Evolutionary conservation across 2,329 filamentous ascomycete species (phyloP).

Genomic region (Cucurbitaria berberidis): DNA sequence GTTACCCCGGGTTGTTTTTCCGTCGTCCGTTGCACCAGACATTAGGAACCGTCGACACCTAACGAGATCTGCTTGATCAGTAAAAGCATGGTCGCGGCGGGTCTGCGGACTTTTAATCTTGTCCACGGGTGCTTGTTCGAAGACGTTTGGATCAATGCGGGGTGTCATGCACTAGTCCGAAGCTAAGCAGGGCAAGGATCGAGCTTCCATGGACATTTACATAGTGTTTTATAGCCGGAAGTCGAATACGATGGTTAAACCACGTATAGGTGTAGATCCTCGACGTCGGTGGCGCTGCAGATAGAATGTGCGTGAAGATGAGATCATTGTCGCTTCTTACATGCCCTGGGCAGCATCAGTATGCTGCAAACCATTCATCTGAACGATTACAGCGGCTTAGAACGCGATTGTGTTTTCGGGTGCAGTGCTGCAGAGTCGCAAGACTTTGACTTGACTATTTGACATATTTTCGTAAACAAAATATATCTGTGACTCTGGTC

Average conservation of each 20-base stretch:
- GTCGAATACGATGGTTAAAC: background rate
- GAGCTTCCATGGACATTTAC: background rate
- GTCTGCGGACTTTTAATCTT: background rate
- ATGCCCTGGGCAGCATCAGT: no score
- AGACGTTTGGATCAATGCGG: background rate
- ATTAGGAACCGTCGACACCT: background rate
- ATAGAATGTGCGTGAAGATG: background rate
- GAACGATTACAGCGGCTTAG: no score
- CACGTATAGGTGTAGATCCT: background rate
- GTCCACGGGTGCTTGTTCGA: no score
- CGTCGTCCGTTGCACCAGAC: constrained; percentile 1
- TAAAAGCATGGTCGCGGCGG: background rate
- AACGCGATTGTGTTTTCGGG: no score
- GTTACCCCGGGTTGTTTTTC: constrained; percentile 15
- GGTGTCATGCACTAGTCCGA: background rate
- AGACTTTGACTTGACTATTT: no score
- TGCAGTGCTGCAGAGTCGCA: no score
- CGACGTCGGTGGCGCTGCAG: background rate
- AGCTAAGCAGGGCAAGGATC: background rate
- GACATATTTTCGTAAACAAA: no score
- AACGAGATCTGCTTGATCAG: background rate
- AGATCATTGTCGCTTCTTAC: background rate
- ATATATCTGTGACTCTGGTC: no score
- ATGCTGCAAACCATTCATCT: no score
- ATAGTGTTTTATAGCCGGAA: background rate